Evolutionary conservation across 805 yeast species (phyloP).

Genomic region (Scheffersomyces amazonensis): DNA sequence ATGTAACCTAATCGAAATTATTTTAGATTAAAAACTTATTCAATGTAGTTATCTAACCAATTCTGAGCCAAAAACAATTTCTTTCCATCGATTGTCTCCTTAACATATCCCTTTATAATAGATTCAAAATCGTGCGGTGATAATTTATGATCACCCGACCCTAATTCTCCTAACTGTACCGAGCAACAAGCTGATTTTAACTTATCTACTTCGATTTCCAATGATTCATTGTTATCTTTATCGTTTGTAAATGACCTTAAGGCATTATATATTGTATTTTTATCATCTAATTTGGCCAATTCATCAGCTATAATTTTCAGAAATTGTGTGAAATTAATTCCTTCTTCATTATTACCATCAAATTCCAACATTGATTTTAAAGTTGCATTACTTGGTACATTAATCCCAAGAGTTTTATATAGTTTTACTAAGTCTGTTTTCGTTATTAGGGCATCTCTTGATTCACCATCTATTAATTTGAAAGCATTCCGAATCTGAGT

Average conservation of each 20-base stretch:
- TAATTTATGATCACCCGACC: slow-evolving; percentile 44
- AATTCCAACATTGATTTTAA: slow-evolving; percentile 48
- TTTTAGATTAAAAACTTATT: slow-evolving; percentile 18
- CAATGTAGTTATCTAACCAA: slow-evolving; percentile 56
- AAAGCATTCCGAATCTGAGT: slow-evolving; percentile 71
- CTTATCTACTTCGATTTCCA: slow-evolving; percentile 46
- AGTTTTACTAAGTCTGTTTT: slow-evolving; percentile 53
- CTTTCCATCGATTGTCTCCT: slow-evolving; percentile 56
- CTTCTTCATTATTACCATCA: slow-evolving; percentile 17
- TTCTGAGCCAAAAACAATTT: slow-evolving; percentile 57
- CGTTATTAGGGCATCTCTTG: slow-evolving; percentile 64
- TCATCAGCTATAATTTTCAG: slow-evolving; percentile 59
- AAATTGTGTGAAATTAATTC: slow-evolving; percentile 62
- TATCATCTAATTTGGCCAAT: slow-evolving; percentile 48
- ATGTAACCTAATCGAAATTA: no score
- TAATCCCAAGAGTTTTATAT: slow-evolving; percentile 51
- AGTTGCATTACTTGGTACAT: slow-evolving; percentile 39
- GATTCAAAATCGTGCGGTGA: slow-evolving; percentile 44
- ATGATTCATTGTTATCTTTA: slow-evolving; percentile 22
- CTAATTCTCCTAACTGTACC: slow-evolving; percentile 44
- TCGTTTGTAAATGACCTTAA: slow-evolving; percentile 45
- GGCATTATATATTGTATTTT: slow-evolving; percentile 54
- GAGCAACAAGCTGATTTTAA: slow-evolving; percentile 47
- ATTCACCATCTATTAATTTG: slow-evolving; percentile 74
- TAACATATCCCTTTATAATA: slow-evolving; percentile 54